Base-by-base conservation (phyloP, 257 asterid species). In the Nemophila menziesii region DNA sequence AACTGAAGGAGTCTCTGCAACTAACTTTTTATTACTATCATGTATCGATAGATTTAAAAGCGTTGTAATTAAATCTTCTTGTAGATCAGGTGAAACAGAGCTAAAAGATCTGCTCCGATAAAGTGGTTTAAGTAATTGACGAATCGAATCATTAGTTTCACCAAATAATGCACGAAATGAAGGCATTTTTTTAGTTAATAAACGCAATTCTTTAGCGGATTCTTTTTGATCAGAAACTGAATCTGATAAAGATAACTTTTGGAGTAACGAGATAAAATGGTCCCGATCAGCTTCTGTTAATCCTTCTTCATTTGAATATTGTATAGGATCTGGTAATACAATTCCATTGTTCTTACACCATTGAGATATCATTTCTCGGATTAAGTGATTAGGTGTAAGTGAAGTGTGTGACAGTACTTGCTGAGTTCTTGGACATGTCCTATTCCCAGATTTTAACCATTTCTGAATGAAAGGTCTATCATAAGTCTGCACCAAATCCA, bases 41-140 rank as follows among this genome's bases (percentile, higher is more conserved):
- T 86, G 93, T 51, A 90, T 86, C 18, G 99, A 85, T 0, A 85
- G 69, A 41, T 90, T 90, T 57, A 86, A 38, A 34, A 90, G 70
- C 0, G 96, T 79, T 0, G 99, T 82, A 57, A 90, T 72, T 39
- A 90, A 33, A 40, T 90, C 99, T 58, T 90, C 99, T 45, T 77
- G 96, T 44, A 90, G 81, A 21, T 64, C 81, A 3, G 68, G 71
- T 16, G 63, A 72, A 29, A 49, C 36, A 21, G 54, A 57, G n/a
- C 17, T 55, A 3, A n/a, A 44, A 16, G 55, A 14, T 20, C 62
- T 51, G 37, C 48, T 58, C 8, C 48, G 72, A 18, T 75, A 63
- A 16, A 90, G 79, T 0, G 96, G 95, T 17, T 58, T 62, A 6
- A 86, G 60, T 62, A 90, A 67, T 36, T 64, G 73, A 24, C 83